Evolutionary conservation across 345 rosid genomes (phyloP), one percentile per base, ranked within the genome.

Genomic region (Trapa bicornis): DNA sequence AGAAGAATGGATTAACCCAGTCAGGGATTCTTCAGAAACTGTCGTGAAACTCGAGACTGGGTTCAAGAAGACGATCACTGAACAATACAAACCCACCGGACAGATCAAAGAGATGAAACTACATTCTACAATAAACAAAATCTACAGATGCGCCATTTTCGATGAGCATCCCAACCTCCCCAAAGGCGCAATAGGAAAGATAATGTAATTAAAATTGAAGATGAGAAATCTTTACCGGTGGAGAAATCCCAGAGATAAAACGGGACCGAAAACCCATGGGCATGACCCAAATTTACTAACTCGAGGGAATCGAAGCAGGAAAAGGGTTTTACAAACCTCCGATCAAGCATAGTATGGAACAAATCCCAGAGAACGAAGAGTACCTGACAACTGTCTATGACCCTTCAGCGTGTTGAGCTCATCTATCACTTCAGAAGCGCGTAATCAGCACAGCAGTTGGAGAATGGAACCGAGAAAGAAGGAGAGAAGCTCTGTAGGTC

Each of bases 381-480:
- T 64, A 39, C 67, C 47, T 22, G 48, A 17, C n/a, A 16, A 32
- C 35, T 64, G 41, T 37, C 37, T 17, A 15, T 37, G 17, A 12
- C 41, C 35, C 22, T 37, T 17, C 48, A 17, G 39, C 36, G 12
- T 14, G 6, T 41, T 29, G 48, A 37, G 47, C 50, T n/a, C 39
- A 39, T 17, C 50, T 12, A 22, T 29, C 29, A 58, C 63, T 45
- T 64, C 47, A 45, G 7, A 64, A 64, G 47, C 67, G 67, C 67
- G 67, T 64, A 6, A 29, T 1, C 15, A 5, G 67, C 67, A 41
- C 67, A 45, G 38, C 29, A 33, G 9, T 54, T 35, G 65, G 43
- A 36, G 70, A 70, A 57, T 57, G 67, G 65, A 62, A 38, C 45
- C 36, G 66, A 62, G 47, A 66, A 65, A 36, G 69, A 36, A 65